Evolutionary conservation across 176 grass and related monocot genomes (phyloP).

Genomic region (Juncus inflexus): DNA sequence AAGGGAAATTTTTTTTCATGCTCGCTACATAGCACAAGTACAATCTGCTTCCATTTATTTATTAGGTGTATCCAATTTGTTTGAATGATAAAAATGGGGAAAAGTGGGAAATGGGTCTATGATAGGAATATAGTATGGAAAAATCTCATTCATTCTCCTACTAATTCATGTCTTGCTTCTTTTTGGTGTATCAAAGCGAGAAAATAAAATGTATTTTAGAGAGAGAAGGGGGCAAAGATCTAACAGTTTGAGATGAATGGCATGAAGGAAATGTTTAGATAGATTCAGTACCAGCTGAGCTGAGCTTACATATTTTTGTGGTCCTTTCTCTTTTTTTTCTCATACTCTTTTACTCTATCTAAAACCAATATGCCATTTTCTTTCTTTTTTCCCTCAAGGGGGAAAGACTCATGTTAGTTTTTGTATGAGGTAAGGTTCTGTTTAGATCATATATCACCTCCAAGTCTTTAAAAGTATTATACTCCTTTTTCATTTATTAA

Average conservation of each 20-base stretch:
- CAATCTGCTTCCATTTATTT: not conserved
- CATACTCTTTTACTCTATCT: slow-evolving; percentile 7
- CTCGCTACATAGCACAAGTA: slow-evolving; percentile 8
- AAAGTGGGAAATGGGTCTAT: slow-evolving; percentile 24
- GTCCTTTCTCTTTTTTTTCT: slow-evolving; percentile 26
- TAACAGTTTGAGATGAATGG: slow-evolving; percentile 29
- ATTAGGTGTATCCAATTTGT: slow-evolving; percentile 15
- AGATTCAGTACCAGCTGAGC: slow-evolving; percentile 29
- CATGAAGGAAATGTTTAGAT: slow-evolving; percentile 29
- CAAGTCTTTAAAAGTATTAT: slow-evolving; percentile 14
- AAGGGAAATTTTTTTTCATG: slow-evolving; percentile 7
- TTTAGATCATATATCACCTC: slow-evolving; percentile 25
- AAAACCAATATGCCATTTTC: slow-evolving; percentile 23
- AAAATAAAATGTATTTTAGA: slow-evolving; percentile 22
- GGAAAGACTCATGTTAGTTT: slow-evolving; percentile 32
- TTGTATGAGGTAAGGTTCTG: slow-evolving; percentile 32
- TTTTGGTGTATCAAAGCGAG: slow-evolving; percentile 32
- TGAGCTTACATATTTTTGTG: slow-evolving; percentile 31
- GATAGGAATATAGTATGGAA: slow-evolving; percentile 11
- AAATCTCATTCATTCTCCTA: slow-evolving; percentile 17
- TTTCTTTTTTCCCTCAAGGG: slow-evolving; percentile 31
- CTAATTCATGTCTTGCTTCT: slow-evolving; percentile 23
- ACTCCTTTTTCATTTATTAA: slow-evolving; percentile 5
- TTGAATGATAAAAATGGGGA: slow-evolving; percentile 18
- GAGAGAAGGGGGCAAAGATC: slow-evolving; percentile 30